These are phyloP conservation scores for Flaveria trinervia DNA, from an alignment of 129 eudicot species.

Conservation along the genomic window DNA sequence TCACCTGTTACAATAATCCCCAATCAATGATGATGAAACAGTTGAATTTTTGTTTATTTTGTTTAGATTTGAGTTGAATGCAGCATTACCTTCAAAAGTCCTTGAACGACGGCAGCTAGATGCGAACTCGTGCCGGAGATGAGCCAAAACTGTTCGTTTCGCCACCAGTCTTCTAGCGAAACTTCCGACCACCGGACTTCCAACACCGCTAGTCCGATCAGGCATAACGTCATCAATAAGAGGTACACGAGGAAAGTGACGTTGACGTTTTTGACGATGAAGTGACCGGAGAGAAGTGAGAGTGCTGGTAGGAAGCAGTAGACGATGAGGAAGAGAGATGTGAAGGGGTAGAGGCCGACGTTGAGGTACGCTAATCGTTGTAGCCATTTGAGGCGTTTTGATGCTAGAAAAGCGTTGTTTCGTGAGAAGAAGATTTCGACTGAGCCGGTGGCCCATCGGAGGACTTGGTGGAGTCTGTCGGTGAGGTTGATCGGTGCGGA, in stretches of 20 bases:
- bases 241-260: conserved; percentile 33
- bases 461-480: conserved; percentile 43
- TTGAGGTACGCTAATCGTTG: conserved; percentile 44
- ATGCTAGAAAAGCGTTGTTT: conserved; percentile 40
- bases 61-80: neutral
- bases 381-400: conserved; percentile 28
- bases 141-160: conserved; percentile 48
- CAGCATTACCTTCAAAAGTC: conserved; percentile 34
- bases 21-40: neutral
- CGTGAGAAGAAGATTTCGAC: conserved; percentile 44
- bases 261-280: conserved; percentile 37
- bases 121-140: conserved; percentile 42
- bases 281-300: conserved; percentile 40
- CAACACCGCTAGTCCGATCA: conserved; percentile 36
- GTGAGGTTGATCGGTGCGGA: conserved; percentile 45
- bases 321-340: conserved; percentile 36
- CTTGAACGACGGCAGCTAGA: conserved; percentile 41
- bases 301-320: conserved; percentile 45
- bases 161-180: conserved; percentile 46
- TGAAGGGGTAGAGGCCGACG: conserved; percentile 45
- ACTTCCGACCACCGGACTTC: conserved; percentile 43
- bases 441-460: conserved; percentile 47
- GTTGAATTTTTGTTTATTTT: neutral
- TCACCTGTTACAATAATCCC: neutral
- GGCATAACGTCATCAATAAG: conserved; percentile 31